Evolutionary conservation across 2,329 filamentous ascomycete species (phyloP).

Genomic region (Fusarium sp.): DNA sequence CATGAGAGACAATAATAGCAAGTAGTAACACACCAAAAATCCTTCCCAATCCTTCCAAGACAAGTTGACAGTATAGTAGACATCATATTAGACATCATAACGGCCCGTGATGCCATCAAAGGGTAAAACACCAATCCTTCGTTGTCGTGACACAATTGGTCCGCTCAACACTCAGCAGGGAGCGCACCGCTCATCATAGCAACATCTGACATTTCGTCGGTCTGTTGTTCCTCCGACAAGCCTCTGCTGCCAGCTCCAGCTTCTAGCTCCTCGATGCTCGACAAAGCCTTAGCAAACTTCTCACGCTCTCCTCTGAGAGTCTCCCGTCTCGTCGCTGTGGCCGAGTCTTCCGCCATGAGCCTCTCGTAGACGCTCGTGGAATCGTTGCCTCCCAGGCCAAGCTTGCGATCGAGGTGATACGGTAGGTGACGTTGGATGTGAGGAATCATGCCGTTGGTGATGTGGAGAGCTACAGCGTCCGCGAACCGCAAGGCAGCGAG

Average conservation of each 20-base stretch:
- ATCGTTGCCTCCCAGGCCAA: constrained; percentile 54
- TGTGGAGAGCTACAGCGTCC: constrained; percentile 64
- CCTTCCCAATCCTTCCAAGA: background rate
- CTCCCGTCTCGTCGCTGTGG: constrained; percentile 56
- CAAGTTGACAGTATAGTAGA: background rate
- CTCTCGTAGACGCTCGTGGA: constrained; percentile 51
- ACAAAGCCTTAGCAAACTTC: constrained; percentile 62
- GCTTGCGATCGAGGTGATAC: constrained; percentile 57
- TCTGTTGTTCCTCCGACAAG: constrained; percentile 31
- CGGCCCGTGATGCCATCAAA: background rate
- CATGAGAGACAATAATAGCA: constrained; percentile 4
- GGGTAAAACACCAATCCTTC: background rate
- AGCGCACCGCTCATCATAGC: constrained; percentile 41
- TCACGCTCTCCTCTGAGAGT: constrained; percentile 57
- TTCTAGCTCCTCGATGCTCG: constrained; percentile 60
- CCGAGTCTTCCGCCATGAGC: constrained; percentile 63
- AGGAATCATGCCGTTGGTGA: constrained; percentile 63
- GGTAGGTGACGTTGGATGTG: constrained; percentile 56
- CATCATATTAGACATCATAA: background rate
- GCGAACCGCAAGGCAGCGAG: constrained; percentile 74
- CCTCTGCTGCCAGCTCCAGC: constrained; percentile 45
- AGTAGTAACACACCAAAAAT: constrained; percentile 1
- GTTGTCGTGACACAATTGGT: background rate
- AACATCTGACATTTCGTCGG: constrained; percentile 21
- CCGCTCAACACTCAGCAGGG: constrained; percentile 32